Base-by-base conservation (phyloP, 495 filamentous ascomycete genomes). In the Penicillium samsonianum region DNA sequence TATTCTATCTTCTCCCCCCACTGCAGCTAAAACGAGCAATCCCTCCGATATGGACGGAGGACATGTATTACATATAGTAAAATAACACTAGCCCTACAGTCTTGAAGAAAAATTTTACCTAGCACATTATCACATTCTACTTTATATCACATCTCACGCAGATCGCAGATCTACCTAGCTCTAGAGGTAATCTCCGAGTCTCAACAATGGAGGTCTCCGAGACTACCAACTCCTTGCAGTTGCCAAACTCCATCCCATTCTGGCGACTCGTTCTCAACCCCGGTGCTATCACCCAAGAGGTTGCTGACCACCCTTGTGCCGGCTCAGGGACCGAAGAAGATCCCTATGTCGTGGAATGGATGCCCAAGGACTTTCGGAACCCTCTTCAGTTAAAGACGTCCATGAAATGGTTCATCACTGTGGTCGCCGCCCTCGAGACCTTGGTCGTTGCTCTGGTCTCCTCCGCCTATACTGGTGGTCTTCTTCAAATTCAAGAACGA, bases 401-500 rank as follows among this genome's bases (percentile, higher is more conserved):
- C 22, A 82, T 78, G 67, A 90, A 90, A 73, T 91, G 88, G 88
- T 62, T 63, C 28, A 81, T 88, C 54, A 87, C 86, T 1, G 37
- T 82, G n/a, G 55, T 85, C 11, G 81, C 84, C 28, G 86, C 87
- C 16, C 53, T 88, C 16, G 81, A 84, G 19, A 88, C 87, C 0
- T 76, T 91, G 14, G 83, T 83, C 8, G 87, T 91, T 11, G 76
- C 89, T 19, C 84, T 92, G 47, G 85, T 84, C 31, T 88, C 85
- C 3, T 88, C 87, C 4, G 88, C 87, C 4, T 91, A 86, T 58
- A 74, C 86, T 22, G 86, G 88, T 22, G 88, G 89, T 49, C 71
- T 88, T 8, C 63, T 71, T 8, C 72, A 86, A 55, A 80, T 89
- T 35, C 72, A 83, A 42, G 47, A 42, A 11, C 74, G 82, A 25